Base-by-base conservation (phyloP, 108 stramenopile species). In the Pseudonitzschia delicatissima region DNA sequence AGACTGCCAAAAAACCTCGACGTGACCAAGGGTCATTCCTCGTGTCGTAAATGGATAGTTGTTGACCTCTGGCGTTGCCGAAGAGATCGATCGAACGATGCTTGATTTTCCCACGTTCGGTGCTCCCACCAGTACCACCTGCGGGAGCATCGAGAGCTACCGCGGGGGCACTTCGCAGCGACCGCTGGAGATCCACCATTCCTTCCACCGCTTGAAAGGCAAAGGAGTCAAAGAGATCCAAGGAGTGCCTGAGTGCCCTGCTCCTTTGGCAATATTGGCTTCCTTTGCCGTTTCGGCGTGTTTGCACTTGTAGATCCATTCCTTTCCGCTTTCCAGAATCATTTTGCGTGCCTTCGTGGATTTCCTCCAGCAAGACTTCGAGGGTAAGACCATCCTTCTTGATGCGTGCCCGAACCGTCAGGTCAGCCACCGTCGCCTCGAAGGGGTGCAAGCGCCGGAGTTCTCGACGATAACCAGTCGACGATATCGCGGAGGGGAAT, bases 21-120 rank as follows among this genome's bases (percentile, higher is more conserved):
- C 89, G 81, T 98, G 98, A 1, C 98, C 98, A 36, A 98, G 58
- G 8, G 96, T 94, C 89, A 98, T 92, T 27, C 96, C 96, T 11
- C 96, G 77, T 6, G 98, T 98, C 26, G 98, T 98, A 78, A 98
- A 98, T 0, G 96, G 96, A 73, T 98, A 98, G 67, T 96, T 94
- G 85, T 92, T 95, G 1, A 98, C 95, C 77, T 96, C 98, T 3
- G 98, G 98, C 5, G 91, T 95, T 21, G 92, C 96, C 20, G 92
- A 89, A 11, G 90, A 91, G 25, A 98, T 89, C 4, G 70, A 78
- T 47, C 96, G 72, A 2, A 98, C 95, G 35, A 98, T 94, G 27
- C 85, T 86, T 17, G 88, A 91, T 71, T 96, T 98, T 37, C 98
- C 98, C 5, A 97, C 98, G 85, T 98, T 98, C 4, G 98, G 98